Evolutionary conservation across 1,284 basidiomycete genomes (phyloP).

Genomic region (Ceratobasidium sp.): DNA sequence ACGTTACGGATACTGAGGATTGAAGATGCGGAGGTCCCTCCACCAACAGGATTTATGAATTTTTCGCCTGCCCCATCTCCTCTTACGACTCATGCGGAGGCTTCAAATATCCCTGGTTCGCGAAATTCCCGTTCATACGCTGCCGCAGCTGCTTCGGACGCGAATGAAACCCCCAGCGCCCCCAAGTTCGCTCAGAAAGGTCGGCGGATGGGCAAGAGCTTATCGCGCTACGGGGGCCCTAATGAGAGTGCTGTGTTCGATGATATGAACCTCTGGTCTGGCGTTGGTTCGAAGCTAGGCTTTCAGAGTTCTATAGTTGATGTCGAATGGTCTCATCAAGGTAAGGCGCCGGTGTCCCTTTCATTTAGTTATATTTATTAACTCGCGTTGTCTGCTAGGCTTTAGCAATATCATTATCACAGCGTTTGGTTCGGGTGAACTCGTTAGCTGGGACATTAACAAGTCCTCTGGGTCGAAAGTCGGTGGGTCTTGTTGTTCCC

Average conservation of each 20-base stretch:
- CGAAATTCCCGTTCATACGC: conserved; percentile 35
- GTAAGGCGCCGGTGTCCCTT: conserved; percentile 62
- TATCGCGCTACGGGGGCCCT: conserved; percentile 43
- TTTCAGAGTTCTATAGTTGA: conserved; percentile 82
- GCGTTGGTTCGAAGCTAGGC: conserved; percentile 71
- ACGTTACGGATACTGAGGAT: conserved; percentile 63
- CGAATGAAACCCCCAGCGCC: background rate
- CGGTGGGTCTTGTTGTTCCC: conserved; percentile 63
- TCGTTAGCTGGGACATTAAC: conserved; percentile 87
- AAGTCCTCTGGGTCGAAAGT: conserved; percentile 74
- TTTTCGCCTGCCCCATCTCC: conserved; percentile 27
- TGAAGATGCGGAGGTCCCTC: conserved; percentile 10
- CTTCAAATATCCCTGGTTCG: conserved; percentile 6
- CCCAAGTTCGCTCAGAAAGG: conserved; percentile 12
- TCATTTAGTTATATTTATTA: background rate
- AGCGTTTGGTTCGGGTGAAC: conserved; percentile 84
- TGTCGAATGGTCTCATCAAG: conserved; percentile 82
- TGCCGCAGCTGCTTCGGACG: conserved; percentile 32
- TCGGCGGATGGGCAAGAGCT: conserved; percentile 25
- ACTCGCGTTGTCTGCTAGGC: conserved; percentile 59
- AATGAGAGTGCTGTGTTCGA: conserved; percentile 46
- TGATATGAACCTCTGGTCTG: conserved; percentile 75
- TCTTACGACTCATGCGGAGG: conserved; percentile 3
- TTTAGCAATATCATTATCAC: conserved; percentile 86
- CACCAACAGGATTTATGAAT: conserved; percentile 34